Base-by-base conservation (phyloP, 179 eudicot genomes). In the Pouteria campechiana region DNA sequence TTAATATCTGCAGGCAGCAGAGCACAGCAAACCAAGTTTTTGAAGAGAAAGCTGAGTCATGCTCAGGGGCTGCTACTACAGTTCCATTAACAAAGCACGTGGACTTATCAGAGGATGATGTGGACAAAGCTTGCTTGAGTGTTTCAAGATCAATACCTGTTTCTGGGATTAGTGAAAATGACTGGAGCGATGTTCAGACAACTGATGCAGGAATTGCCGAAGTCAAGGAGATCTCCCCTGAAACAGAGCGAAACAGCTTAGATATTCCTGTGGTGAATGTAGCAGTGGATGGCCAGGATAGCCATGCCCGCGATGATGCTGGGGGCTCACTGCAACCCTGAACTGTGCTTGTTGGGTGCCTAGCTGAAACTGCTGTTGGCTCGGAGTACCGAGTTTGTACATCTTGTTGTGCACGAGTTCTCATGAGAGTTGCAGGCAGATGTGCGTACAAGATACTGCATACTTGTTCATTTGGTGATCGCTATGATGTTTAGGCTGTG, bases 161-260 rank as follows among this genome's bases (percentile, higher is more conserved):
- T n/a, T 64, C 88, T n/a, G 79, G 70, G 23, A 77, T 69, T 48
- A 61, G 54, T 50, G 86, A 82, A 48, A 63, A 72, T 57, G 94
- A 73, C 52, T 90, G 96, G 95, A 90, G 70, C 37, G 98, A 90
- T 56, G 86, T 90, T 60, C 78, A 75, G 52, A 70, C 95, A 21
- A 79, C 95, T 2, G 98, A 90, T 17, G 76, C 93, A 27, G 61
- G 69, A 24, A 79, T 85, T 51, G 73, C 93, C 5, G 95, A 90
- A 46, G 98, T 89, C 4, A 61, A 90, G 52, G 98, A 90, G 59
- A 68, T 86, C 35, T 56, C 68, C 14, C 54, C 67, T 1, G 76
- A 69, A 55, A 53, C 63, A 25, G 78, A 66, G 49, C 57, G 70
- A 25, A 66, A 64, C 47, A 88, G 89, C 57, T 60, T 70, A 17